Conservation (phyloP, 1,284 basidiomycete genomes). For the Leccinum subspadiceum region DNA sequence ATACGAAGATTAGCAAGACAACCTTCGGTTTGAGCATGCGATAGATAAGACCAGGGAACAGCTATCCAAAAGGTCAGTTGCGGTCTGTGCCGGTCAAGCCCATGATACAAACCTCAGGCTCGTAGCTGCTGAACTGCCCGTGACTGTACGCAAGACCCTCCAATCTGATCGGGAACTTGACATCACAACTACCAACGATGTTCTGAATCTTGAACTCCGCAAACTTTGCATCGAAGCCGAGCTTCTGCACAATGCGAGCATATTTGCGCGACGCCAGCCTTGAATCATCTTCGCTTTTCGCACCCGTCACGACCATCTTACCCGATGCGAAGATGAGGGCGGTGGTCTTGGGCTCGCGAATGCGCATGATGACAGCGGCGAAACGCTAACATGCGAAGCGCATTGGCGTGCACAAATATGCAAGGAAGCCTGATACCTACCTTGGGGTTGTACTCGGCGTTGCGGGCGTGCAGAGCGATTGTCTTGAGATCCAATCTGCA, state of each 20-base stretch:
- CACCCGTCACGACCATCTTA: constrained; percentile 99
- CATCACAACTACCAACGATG: constrained; percentile 97
- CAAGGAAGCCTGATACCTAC: constrained; percentile 62
- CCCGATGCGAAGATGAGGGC: constrained; percentile 99
- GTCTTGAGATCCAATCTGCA: constrained; percentile 98
- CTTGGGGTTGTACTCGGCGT: constrained; percentile 99
- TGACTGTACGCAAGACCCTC: constrained; percentile 98
- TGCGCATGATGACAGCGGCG: constrained; percentile 99
- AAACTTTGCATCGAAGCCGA: constrained; percentile 99
- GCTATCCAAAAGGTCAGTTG: constrained; percentile 42
- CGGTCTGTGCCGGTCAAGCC: not conserved
- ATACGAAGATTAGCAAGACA: constrained; percentile 97
- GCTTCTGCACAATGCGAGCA: constrained; percentile 98
- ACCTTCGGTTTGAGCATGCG: constrained; percentile 99
- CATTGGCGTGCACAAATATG: constrained; percentile 57
- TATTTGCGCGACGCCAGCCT: constrained; percentile 97
- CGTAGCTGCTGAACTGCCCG: constrained; percentile 97
- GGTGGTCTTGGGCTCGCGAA: constrained; percentile 99
- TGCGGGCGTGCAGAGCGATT: constrained; percentile 95
- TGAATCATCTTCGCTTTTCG: constrained; percentile 98
- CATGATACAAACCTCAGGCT: constrained; percentile 80
- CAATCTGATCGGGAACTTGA: constrained; percentile 98
- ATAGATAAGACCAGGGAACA: constrained; percentile 99
- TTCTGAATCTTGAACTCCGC: constrained; percentile 99
- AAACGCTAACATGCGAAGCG: constrained; percentile 84